phyloP scores from a whole-genome alignment of 805 yeast species.

The Teunomyces kruisii region DNA sequence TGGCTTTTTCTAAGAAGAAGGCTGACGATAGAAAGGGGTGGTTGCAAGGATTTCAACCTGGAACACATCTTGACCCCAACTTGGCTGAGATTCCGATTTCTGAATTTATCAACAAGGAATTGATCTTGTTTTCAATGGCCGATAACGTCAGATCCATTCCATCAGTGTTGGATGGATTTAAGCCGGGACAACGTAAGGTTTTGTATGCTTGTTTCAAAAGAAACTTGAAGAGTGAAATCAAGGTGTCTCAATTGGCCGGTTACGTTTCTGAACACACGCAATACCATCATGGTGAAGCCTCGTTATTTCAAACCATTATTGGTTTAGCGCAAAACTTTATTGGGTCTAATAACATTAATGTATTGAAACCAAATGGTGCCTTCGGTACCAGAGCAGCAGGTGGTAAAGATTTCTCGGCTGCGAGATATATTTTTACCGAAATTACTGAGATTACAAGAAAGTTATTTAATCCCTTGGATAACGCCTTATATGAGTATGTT shows the following conservation, averaged over 20 bases:
- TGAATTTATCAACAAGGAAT: slow-evolving; percentile 92
- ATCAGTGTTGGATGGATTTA: slow-evolving; percentile 88
- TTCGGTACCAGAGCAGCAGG: slow-evolving; percentile 96
- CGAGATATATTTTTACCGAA: slow-evolving; percentile 93
- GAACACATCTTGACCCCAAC: slow-evolving; percentile 84
- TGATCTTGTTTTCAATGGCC: slow-evolving; percentile 93
- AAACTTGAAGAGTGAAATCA: slow-evolving; percentile 73
- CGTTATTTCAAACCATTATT: slow-evolving; percentile 85
- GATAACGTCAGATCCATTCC: slow-evolving; percentile 96
- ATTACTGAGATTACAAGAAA: slow-evolving; percentile 71
- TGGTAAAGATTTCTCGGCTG: slow-evolving; percentile 98
- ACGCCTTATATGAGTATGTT: slow-evolving; percentile 70
- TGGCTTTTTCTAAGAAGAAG: slow-evolving; percentile 91
- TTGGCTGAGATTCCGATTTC: slow-evolving; percentile 78
- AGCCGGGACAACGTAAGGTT: slow-evolving; percentile 96
- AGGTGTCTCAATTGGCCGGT: slow-evolving; percentile 89
- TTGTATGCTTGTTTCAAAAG: slow-evolving; percentile 84
- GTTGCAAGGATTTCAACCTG: slow-evolving; percentile 88
- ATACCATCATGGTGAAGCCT: slow-evolving; percentile 93
- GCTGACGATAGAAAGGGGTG: slow-evolving; percentile 98
- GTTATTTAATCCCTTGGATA: slow-evolving; percentile 78
- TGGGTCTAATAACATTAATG: slow-evolving; percentile 85
- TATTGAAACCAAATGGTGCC: slow-evolving; percentile 87
- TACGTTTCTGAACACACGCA: slow-evolving; percentile 86
- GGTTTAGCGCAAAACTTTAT: slow-evolving; percentile 94